Conservation (phyloP, 192 early-diverging fungal genomes). For the Glomus cerebriforme region DNA sequence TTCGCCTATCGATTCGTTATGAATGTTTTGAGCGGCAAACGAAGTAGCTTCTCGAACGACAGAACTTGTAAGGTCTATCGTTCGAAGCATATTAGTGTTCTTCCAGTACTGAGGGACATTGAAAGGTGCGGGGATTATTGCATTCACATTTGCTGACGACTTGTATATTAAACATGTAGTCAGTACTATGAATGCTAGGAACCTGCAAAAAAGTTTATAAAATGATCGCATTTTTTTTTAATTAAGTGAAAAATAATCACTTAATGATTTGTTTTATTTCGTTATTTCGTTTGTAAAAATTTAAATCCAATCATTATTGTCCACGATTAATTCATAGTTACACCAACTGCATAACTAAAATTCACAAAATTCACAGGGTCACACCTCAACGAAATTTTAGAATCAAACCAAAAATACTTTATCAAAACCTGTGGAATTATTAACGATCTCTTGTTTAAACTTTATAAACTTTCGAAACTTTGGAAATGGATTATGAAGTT, state of each 20-base stretch:
- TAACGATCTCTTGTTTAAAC: background rate
- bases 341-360: background rate
- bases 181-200: background rate
- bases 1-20: slow-evolving; percentile 37
- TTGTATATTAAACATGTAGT: background rate
- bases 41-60: slow-evolving; percentile 53
- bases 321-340: background rate
- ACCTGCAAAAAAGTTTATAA: background rate
- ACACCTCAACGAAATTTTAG: too few species aligned
- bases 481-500: background rate
- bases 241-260: background rate
- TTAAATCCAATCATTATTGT: background rate
- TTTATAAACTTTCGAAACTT: background rate
- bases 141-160: background rate
- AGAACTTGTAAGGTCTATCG: slow-evolving; percentile 59
- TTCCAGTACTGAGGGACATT: slow-evolving; percentile 44
- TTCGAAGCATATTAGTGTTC: slow-evolving; percentile 62
- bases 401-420: too few species aligned
- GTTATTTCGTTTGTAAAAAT: too few species aligned
- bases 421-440: too few species aligned
- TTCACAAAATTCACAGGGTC: too few species aligned
- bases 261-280: background rate
- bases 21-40: slow-evolving; percentile 47
- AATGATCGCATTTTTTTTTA: background rate
- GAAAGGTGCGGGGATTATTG: background rate